Conservation (phyloP, 805 yeast species). For the Barnettozyma californica region DNA sequence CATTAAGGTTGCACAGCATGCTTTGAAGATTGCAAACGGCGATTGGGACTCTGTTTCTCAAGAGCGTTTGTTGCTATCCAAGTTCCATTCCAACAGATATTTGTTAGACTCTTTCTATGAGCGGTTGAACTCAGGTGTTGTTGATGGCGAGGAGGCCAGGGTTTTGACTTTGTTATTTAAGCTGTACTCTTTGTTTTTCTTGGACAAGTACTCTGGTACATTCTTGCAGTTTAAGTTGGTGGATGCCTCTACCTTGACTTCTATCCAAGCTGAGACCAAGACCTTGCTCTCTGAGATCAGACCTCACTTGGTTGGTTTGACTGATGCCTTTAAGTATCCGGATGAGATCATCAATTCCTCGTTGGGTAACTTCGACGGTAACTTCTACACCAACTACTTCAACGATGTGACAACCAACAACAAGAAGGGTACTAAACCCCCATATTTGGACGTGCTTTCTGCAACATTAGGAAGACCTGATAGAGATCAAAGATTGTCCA, state of each 20-base stretch:
- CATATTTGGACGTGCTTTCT: constrained; percentile 38
- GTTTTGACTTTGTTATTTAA: constrained; percentile 50
- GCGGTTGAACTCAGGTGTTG: constrained; percentile 18
- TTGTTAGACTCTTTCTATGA: constrained; percentile 30
- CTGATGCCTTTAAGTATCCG: constrained; percentile 79
- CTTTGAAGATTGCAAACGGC: constrained; percentile 27
- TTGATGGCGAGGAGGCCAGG: constrained; percentile 34
- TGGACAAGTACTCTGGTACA: constrained; percentile 66
- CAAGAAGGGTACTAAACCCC: constrained; percentile 43
- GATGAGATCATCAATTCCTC: constrained; percentile 81
- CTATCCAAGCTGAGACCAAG: constrained; percentile 39
- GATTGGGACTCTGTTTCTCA: constrained; percentile 34
- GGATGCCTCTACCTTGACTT: constrained; percentile 41
- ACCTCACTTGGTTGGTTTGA: constrained; percentile 66
- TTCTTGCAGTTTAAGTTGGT: constrained; percentile 63
- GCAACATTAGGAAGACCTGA: constrained; percentile 35
- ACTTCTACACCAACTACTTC: constrained; percentile 76
- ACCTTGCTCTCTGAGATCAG: constrained; percentile 47
- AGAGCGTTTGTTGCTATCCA: constrained; percentile 33
- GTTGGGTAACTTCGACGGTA: constrained; percentile 76
- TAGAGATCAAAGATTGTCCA: constrained; percentile 32
- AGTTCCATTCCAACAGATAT: constrained; percentile 36
- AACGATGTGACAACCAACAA: constrained; percentile 50
- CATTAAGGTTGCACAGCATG: constrained; percentile 28
- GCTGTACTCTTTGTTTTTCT: constrained; percentile 57